phyloP scores from a whole-genome alignment of 164 flowering plant genomes.

The Stephania yunnanensis region DNA sequence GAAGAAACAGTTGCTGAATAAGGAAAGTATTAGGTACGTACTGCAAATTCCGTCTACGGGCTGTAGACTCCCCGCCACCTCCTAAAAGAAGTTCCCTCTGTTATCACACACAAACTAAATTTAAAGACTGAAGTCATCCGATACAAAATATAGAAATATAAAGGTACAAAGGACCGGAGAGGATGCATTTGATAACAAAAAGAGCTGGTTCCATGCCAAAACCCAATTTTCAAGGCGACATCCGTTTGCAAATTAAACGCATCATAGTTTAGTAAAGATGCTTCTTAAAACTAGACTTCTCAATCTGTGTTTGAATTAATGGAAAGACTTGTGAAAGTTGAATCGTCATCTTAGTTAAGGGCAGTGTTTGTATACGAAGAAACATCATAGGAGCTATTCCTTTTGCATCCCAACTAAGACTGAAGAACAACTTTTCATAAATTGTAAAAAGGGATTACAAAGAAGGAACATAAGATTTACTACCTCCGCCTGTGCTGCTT shows the following conservation, averaged over 20 bases:
- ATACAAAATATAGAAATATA: not conserved
- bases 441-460: not conserved
- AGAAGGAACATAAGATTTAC: not conserved
- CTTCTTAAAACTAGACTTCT: not conserved
- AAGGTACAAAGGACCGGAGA: not conserved
- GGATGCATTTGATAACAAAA: not conserved
- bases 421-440: not conserved
- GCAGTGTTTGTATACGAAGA: too few relatives aligned
- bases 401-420: not conserved
- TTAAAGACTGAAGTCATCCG: not conserved
- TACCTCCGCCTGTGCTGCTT: slow-evolving; percentile 91
- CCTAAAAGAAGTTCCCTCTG: slow-evolving; percentile 97
- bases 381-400: not conserved
- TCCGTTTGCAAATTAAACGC: not conserved
- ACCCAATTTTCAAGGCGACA: not conserved
- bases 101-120: slow-evolving; percentile 14
- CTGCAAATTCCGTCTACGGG: slow-evolving; percentile 83
- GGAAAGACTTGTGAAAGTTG: not conserved
- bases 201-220: not conserved
- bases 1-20: not conserved
- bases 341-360: not conserved
- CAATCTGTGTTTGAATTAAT: not conserved
- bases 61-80: slow-evolving; percentile 90
- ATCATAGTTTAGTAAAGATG: not conserved
- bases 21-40: slow-evolving; percentile 30